Base-by-base conservation (phyloP, 2,329 filamentous ascomycete species). In the Pyrenophora seminiperda region DNA sequence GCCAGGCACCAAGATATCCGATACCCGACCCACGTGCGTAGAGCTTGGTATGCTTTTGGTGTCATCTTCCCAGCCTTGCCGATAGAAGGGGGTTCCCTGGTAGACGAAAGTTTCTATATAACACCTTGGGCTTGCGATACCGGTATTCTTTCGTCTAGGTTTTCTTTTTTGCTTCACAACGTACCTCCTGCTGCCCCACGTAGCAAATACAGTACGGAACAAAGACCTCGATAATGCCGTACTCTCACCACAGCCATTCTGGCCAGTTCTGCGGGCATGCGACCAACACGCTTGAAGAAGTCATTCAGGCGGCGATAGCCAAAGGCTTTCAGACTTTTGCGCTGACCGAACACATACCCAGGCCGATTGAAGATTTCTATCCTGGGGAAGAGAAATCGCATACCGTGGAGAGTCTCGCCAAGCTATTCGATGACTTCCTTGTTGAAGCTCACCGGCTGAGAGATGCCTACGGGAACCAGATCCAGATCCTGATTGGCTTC, bases 201-300 rank as follows among this genome's bases (percentile, higher is more conserved):
- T 18, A 11, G 19, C 24, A 11, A 11, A 32, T n/a, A 20, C 4
- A 34, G 29, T 15, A 22, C 24, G 41, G 9, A 34, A n/a, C 22
- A 7, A 20, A 19, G 10, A 41, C n/a, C 9, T 15, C 19, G 34
- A 29, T 20, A 97, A 97, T 97, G 94, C 92, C 93, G 1, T 96
- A 96, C 77, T 95, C 94, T 4, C 95, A 97, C 79, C 94, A 99
- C 75, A 96, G 91, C 68, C 94, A 99, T 77, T 97, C 94, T 30
- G 94, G 94, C 57, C 90, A 99, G 73, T 99, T 99, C 79, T 99
- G 94, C 77, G 65, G 64, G 5, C 94, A 99, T 77, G 94, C 94
- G 41, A 85, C 88, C 69, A 85, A 96, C 71, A 82, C 85, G 15
- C 83, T 99, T 7, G 93, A 97, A 73, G 86, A 91, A 59, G 84